A percentile compares a stretch with the other conserved stretches of the same genome.
Conservation (phyloP, 2,329 filamentous ascomycete species). For the Aureobasidium musti region DNA sequence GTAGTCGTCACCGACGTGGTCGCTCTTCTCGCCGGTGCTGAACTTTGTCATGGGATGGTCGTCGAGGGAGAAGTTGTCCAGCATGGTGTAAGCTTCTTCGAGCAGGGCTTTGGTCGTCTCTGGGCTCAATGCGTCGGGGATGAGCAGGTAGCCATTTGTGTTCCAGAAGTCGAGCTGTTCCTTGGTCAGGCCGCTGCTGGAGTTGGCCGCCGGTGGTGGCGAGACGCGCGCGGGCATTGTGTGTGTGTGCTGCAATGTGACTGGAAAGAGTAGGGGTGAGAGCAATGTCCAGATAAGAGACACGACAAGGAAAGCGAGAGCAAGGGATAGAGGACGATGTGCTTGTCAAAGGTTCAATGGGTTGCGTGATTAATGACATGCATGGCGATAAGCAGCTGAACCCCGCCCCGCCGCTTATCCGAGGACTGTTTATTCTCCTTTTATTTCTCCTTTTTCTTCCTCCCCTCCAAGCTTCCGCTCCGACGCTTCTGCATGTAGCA, state of each 20-base stretch:
- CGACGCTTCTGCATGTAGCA: background rate
- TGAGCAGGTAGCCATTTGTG: conserved; percentile 84
- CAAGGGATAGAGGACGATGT: background rate
- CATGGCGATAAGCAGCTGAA: background rate
- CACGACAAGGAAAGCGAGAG: background rate
- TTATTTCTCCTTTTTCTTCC: background rate
- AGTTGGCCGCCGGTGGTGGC: conserved; percentile 34
- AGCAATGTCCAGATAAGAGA: background rate
- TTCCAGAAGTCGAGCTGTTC: conserved; percentile 72
- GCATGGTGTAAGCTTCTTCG: conserved; percentile 70
- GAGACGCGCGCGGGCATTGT: conserved; percentile 35
- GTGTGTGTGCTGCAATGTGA: background rate
- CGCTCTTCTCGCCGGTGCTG: conserved; percentile 71
- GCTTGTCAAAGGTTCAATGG: background rate
- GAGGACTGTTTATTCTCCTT: background rate
- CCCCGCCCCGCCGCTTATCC: conserved; percentile 1
- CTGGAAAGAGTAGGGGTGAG: background rate
- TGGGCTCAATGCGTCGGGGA: conserved; percentile 72
- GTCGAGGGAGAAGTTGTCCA: conserved; percentile 73
- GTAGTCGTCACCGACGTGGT: conserved; percentile 94
- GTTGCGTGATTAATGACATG: background rate
- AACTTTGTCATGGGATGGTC: conserved; percentile 93
- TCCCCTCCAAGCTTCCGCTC: background rate
- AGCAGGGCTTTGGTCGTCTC: conserved; percentile 69
- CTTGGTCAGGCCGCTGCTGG: conserved; percentile 62